Evolutionary conservation across 169 alveolate genomes (phyloP).

Genomic region (Eimeria mitis): DNA sequence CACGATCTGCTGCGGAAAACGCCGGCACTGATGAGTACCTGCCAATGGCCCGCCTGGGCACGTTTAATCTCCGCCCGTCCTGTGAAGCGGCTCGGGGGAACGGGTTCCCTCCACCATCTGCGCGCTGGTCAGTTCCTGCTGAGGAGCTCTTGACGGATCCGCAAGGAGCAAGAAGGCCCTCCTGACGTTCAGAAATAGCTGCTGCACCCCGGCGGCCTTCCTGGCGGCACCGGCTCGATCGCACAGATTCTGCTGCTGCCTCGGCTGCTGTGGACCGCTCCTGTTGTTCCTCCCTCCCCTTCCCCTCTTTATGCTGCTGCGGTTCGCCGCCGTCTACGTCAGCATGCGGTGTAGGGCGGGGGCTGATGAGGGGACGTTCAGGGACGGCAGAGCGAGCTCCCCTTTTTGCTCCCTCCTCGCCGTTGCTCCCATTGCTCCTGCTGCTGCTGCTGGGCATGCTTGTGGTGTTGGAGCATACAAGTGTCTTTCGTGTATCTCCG

Average conservation of each 20-base stretch:
- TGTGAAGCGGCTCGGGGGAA: slow-evolving; percentile 30
- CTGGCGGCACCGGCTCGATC: neutral
- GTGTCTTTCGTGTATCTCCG: neutral
- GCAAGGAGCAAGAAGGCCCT: neutral
- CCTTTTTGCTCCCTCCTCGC: neutral
- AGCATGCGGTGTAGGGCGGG: neutral
- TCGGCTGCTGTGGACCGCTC: neutral
- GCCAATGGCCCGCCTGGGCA: slow-evolving; percentile 20
- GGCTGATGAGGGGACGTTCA: neutral
- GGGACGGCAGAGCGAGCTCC: neutral
- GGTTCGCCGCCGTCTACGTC: neutral
- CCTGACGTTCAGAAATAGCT: slow-evolving; percentile 5
- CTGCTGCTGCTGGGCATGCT: neutral
- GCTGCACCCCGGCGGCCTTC: neutral
- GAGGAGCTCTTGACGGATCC: neutral
- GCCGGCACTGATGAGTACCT: slow-evolving; percentile 62
- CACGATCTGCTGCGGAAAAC: slow-evolving; percentile 45
- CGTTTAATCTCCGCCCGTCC: neutral
- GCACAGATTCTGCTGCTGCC: neutral
- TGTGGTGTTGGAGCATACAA: neutral
- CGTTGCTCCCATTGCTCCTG: neutral
- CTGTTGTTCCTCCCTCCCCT: neutral
- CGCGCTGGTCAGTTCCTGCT: neutral
- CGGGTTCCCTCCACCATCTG: neutral
- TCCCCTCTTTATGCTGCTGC: neutral